Evolutionary conservation across 257 asterid genomes (phyloP), one percentile per base, ranked within the genome.

Genomic region (Solanum bukasovii): DNA sequence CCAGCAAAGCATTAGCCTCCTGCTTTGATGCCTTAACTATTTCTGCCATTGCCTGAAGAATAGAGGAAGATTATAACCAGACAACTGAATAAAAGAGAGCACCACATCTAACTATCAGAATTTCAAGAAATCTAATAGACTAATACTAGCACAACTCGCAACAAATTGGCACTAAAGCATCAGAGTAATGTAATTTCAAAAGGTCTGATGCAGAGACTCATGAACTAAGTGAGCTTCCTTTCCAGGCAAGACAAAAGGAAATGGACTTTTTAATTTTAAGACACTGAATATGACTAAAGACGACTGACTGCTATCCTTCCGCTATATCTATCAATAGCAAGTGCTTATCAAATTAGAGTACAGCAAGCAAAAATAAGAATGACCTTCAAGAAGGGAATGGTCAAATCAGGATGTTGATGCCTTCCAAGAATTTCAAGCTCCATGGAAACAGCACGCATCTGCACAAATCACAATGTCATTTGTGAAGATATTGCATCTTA

Each of bases 351-450:
- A 20, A 59, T 79, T 25, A 83, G 63, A 73, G 67, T 81, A 63
- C 27, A 83, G 59, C 85, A 88, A 73, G 81, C 86, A 88, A 25
- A 29, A 33, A 79, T 40, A 72, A 90, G 83, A 86, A 86, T 78
- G 61, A 96, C 99, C 99, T 96, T 96, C 93, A 96, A 90, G 91
- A 97, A 97, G 87, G 99, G 93, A 89, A 94, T 91, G 68, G 99
- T 97, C 88, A 97, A 92, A 78, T 93, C 93, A 40, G 99, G 99
- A 92, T 94, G 98, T 87, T 91, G 98, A 91, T 92, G 96, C 92
- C 99, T 93, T 92, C 98, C 98, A 87, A 97, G 96, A 92, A 97
- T 94, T 90, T 97, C 99, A 88, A 97, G 99, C 93, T 97, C 98
- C 92, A 87, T 52, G 87, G 99, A 95, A 89, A 96, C 98, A 14